Percentiles rank a stretch among this genome's conserved stretches.
Evolutionary conservation across 2,329 filamentous ascomycete species (phyloP).

Genomic region (Diaporthe caulivora): DNA sequence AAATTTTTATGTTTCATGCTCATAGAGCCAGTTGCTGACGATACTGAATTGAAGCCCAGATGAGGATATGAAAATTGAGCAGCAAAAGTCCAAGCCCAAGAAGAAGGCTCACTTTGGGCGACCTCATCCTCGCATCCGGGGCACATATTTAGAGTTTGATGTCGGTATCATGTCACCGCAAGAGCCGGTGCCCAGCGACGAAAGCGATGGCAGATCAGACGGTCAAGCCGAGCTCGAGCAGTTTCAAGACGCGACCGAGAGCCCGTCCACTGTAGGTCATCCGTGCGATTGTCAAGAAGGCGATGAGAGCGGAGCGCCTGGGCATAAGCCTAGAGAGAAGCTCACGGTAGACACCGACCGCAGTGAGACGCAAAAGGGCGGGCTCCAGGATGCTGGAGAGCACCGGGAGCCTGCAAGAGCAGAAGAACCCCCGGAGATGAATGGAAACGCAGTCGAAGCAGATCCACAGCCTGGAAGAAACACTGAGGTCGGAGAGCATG

Average conservation of each 20-base stretch:
- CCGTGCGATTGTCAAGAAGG: neutral
- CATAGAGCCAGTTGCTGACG: neutral
- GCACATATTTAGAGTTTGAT: slow-evolving; percentile 46
- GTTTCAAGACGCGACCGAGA: slow-evolving; percentile 13
- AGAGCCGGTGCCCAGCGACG: slow-evolving; percentile 39
- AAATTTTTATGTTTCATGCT: neutral
- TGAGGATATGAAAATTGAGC: slow-evolving; percentile 56
- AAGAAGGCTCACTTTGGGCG: slow-evolving; percentile 40
- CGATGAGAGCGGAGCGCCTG: neutral
- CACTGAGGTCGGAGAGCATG: neutral
- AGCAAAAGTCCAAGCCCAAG: slow-evolving; percentile 45
- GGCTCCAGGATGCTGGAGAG: neutral
- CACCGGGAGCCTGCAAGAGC: neutral
- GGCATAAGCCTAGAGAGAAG: neutral
- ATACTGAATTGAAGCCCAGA: slow-evolving; percentile 47
- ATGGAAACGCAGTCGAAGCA: neutral
- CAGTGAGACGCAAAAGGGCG: neutral
- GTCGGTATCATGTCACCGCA: slow-evolving; percentile 34
- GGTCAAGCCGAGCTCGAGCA: neutral
- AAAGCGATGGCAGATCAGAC: neutral
- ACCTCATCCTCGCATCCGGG: neutral
- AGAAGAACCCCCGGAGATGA: neutral
- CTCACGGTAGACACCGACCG: too few relatives aligned
- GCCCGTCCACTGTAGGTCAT: neutral
- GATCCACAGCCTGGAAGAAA: neutral